Percentiles rank a stretch among this genome's conserved stretches.
Conservation (phyloP, 2,329 filamentous ascomycete species). For the Calonectria pseudoturangicola region DNA sequence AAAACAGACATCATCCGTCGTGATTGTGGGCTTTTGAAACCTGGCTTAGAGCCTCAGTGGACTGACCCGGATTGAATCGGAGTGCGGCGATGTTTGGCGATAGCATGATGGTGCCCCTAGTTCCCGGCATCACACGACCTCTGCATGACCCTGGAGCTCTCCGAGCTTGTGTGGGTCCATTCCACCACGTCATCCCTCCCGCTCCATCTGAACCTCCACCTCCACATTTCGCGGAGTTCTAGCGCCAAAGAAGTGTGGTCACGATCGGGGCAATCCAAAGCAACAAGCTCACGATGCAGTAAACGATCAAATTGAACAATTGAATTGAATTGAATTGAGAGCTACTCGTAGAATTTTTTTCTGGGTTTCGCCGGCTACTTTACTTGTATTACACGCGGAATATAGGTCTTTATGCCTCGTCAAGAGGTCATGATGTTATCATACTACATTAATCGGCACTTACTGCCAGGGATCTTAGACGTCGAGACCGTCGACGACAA, state of each 20-base stretch:
- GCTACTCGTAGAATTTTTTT: conserved; percentile 54
- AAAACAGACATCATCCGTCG: conserved; percentile 8
- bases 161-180: conserved; percentile 55
- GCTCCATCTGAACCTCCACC: conserved; percentile 46
- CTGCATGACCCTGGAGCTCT: conserved; percentile 51
- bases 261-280: conserved; percentile 4
- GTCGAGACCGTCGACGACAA: conserved; percentile 89
- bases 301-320: conserved; percentile 29
- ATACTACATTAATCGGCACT: conserved; percentile 53
- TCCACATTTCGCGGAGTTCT: conserved; percentile 49
- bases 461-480: conserved; percentile 72
- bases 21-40: conserved; percentile 23
- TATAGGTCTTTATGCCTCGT: conserved; percentile 50
- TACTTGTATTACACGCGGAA: conserved; percentile 53
- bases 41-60: conserved; percentile 29
- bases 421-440: conserved; percentile 51
- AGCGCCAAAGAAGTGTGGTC: conserved; percentile 31
- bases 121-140: conserved; percentile 51
- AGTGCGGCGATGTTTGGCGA: conserved; percentile 35
- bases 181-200: conserved; percentile 48
- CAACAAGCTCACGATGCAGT: conserved; percentile 19
- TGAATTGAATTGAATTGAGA: conserved; percentile 54
- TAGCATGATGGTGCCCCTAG: conserved; percentile 43
- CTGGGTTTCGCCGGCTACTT: conserved; percentile 53
- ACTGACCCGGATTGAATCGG: conserved; percentile 40